Evolutionary conservation across 2,329 filamentous ascomycete species (phyloP).

Genomic region (Alternaria arbusti): DNA sequence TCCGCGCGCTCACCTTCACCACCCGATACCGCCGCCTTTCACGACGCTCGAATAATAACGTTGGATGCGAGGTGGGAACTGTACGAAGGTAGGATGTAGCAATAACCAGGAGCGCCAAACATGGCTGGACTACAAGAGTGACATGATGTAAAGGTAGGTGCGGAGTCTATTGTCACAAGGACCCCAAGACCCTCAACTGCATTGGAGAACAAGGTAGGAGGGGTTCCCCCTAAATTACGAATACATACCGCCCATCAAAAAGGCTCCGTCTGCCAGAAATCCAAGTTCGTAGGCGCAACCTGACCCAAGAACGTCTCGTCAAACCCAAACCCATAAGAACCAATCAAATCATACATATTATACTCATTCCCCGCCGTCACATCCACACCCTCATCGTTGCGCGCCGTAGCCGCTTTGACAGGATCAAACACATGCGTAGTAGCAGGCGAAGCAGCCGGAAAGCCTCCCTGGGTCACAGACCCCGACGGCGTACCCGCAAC

Average conservation of each 20-base stretch:
- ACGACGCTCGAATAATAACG: not conserved
- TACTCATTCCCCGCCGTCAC: conserved; percentile 20
- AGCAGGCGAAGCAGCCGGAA: not conserved
- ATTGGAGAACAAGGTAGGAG: not conserved
- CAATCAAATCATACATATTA: conserved; percentile 39
- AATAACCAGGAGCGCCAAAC: not conserved
- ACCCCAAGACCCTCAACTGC: not conserved
- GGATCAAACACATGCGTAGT: not conserved
- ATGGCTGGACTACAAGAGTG: not conserved
- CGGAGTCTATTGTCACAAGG: not conserved
- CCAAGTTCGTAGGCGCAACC: conserved; percentile 35
- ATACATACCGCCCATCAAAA: conserved; percentile 14
- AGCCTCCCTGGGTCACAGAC: not conserved
- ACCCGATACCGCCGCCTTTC: not conserved
- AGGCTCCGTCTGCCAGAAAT: conserved; percentile 38
- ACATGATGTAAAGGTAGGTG: not conserved
- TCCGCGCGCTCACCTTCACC: not conserved
- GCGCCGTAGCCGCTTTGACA: conserved; percentile 2
- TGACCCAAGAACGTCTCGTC: conserved; percentile 42
- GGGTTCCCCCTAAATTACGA: not conserved
- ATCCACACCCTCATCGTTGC: not conserved
- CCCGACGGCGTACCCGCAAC: conserved; percentile 22
- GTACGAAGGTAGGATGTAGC: not conserved
- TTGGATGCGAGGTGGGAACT: not conserved
- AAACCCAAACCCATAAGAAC: conserved; percentile 42